Evolutionary conservation across 2,329 filamentous ascomycete genomes (phyloP).

Genomic region (Apiospora arundinis): DNA sequence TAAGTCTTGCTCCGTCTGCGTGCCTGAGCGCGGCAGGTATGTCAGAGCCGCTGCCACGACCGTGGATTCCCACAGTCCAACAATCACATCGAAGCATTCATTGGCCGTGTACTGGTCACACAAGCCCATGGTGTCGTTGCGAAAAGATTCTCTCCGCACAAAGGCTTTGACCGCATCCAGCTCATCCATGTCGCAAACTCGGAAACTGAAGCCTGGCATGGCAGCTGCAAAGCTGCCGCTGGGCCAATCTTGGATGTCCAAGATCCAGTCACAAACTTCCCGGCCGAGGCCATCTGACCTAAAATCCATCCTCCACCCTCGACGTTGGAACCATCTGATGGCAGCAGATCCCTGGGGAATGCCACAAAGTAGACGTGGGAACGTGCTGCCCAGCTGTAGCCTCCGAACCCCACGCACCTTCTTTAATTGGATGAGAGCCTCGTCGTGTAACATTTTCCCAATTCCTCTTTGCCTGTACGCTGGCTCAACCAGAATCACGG

Average conservation of each 20-base stretch:
- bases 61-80: constrained; percentile 54
- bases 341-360: constrained; percentile 51
- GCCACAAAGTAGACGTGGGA: constrained; percentile 63
- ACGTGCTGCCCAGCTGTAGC: constrained; percentile 63
- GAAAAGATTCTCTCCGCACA: constrained; percentile 54
- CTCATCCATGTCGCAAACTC: constrained; percentile 53
- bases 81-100: constrained; percentile 59
- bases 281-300: constrained; percentile 53
- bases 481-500: constrained; percentile 58
- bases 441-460: constrained; percentile 58
- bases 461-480: constrained; percentile 56
- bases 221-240: constrained; percentile 43
- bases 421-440: constrained; percentile 56
- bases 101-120: constrained; percentile 64
- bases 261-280: constrained; percentile 59
- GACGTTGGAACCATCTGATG: constrained; percentile 59
- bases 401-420: constrained; percentile 58
- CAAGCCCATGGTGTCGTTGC: constrained; percentile 60
- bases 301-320: constrained; percentile 59
- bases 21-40: constrained; percentile 56
- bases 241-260: constrained; percentile 58
- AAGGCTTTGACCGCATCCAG: constrained; percentile 55
- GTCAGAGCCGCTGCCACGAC: constrained; percentile 62
- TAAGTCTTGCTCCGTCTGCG: constrained; percentile 55
- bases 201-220: constrained; percentile 50